Conservation (phyloP, 2,329 filamentous ascomycete genomes). For the Penicillium sp. region DNA sequence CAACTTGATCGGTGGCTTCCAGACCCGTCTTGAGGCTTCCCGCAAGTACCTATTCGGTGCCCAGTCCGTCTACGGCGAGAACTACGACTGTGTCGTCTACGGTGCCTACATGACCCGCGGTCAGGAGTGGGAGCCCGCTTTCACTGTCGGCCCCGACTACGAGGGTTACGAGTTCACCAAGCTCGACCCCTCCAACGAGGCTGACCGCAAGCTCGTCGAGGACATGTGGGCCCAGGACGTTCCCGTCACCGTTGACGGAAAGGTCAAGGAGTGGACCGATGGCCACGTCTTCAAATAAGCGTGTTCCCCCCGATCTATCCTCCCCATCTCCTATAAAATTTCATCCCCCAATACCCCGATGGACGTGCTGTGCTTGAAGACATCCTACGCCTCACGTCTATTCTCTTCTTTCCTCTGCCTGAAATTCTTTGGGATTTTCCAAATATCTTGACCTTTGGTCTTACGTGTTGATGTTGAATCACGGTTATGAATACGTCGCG, state of each 20-base stretch:
- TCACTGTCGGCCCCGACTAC: constrained; percentile 94
- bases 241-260: constrained; percentile 73
- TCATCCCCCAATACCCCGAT: constrained; percentile 22
- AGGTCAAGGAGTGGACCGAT: constrained; percentile 82
- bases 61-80: constrained; percentile 81
- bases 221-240: constrained; percentile 92
- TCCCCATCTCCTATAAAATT: constrained; percentile 14
- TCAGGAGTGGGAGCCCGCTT: constrained; percentile 71
- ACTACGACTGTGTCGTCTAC: constrained; percentile 85
- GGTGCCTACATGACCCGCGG: constrained; percentile 95
- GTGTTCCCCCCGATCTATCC: constrained; percentile 15
- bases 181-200: constrained; percentile 82
- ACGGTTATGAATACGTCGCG: constrained; percentile 27
- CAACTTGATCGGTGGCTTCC: constrained; percentile 98
- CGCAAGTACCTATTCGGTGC: constrained; percentile 97
- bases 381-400: constrained; percentile 5
- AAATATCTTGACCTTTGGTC: constrained; percentile 15
- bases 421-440: constrained; percentile 10
- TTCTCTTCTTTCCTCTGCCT: constrained; percentile 9
- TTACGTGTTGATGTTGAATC: constrained; percentile 28
- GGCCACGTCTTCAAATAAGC: constrained; percentile 99
- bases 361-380: constrained; percentile 9
- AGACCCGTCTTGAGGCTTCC: constrained; percentile 91
- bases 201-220: constrained; percentile 82
- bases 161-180: constrained; percentile 97